phyloP scores from a whole-genome alignment of 2,329 filamentous ascomycete species.

The Dothideomycetidae sp. region DNA sequence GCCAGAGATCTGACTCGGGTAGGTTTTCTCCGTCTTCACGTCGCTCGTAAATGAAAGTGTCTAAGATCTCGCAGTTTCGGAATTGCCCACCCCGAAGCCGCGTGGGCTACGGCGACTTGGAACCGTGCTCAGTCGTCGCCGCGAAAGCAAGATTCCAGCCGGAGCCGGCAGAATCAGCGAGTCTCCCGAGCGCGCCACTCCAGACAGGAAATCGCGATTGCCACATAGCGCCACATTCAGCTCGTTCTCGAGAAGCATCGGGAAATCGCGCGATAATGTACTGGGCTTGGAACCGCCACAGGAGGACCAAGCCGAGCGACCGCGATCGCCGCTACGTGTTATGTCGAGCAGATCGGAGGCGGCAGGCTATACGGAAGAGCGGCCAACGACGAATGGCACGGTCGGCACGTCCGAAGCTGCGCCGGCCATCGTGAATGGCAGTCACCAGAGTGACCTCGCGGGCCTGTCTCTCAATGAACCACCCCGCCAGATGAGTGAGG shows the following conservation, averaged over 20 bases:
- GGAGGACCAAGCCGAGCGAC: conserved; percentile 17
- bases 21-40: conserved; percentile 16
- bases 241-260: conserved; percentile 43
- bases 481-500: conserved; percentile 11
- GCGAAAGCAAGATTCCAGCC: conserved; percentile 43
- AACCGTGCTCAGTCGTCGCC: conserved; percentile 51
- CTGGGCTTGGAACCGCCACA: conserved; percentile 25
- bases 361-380: conserved; percentile 1
- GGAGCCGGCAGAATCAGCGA: conserved; percentile 19
- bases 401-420: neutral
- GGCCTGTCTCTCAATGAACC: conserved; percentile 14
- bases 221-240: conserved; percentile 31
- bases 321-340: conserved; percentile 19
- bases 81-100: conserved; percentile 21
- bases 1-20: conserved; percentile 40
- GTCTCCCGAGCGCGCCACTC: conserved; percentile 42
- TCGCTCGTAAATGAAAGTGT: conserved; percentile 4
- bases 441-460: conserved; percentile 22
- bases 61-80: conserved; percentile 14
- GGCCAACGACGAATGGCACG: conserved; percentile 7
- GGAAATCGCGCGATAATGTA: conserved; percentile 49
- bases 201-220: conserved; percentile 25
- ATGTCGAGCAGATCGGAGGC: conserved; percentile 9
- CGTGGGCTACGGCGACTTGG: conserved; percentile 44
- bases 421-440: conserved; percentile 17